phyloP scores from a whole-genome alignment of 2,329 filamentous ascomycete genomes.

The Podosphaera aphanis region DNA sequence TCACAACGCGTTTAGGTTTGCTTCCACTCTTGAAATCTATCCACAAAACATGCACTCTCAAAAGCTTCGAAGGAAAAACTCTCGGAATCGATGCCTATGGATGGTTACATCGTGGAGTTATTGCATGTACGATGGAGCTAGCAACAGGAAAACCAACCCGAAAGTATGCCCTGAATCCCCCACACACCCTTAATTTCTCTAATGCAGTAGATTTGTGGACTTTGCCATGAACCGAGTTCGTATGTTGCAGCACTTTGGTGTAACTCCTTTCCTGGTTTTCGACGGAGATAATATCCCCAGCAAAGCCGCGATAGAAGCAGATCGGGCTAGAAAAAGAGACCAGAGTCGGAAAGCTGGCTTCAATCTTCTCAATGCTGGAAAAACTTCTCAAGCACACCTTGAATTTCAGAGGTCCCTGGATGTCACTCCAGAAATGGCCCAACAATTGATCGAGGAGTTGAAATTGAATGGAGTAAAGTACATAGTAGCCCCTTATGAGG shows the following conservation, averaged over 20 bases:
- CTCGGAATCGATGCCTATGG: slow-evolving; percentile 94
- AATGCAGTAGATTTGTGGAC: slow-evolving; percentile 48
- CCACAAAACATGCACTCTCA: slow-evolving; percentile 67
- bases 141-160: slow-evolving; percentile 70
- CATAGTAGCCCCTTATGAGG: slow-evolving; percentile 89
- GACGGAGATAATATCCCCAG: slow-evolving; percentile 89
- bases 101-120: slow-evolving; percentile 86
- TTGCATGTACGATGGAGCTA: slow-evolving; percentile 75
- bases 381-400: slow-evolving; percentile 52
- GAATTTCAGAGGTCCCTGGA: slow-evolving; percentile 92
- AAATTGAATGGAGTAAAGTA: slow-evolving; percentile 63
- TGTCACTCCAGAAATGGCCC: slow-evolving; percentile 88
- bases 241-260: slow-evolving; percentile 82
- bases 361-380: slow-evolving; percentile 62
- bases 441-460: slow-evolving; percentile 71
- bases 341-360: slow-evolving; percentile 54
- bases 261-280: slow-evolving; percentile 88
- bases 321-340: slow-evolving; percentile 50
- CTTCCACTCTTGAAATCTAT: slow-evolving; percentile 89
- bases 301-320: slow-evolving; percentile 68
- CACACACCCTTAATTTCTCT: not conserved
- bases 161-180: slow-evolving; percentile 33
- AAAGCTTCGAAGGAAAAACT: slow-evolving; percentile 67
- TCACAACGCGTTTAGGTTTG: slow-evolving; percentile 32
- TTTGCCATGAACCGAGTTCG: slow-evolving; percentile 74